Base-by-base conservation (phyloP, 1,139 yeast genomes). In the Pichia sp. region DNA sequence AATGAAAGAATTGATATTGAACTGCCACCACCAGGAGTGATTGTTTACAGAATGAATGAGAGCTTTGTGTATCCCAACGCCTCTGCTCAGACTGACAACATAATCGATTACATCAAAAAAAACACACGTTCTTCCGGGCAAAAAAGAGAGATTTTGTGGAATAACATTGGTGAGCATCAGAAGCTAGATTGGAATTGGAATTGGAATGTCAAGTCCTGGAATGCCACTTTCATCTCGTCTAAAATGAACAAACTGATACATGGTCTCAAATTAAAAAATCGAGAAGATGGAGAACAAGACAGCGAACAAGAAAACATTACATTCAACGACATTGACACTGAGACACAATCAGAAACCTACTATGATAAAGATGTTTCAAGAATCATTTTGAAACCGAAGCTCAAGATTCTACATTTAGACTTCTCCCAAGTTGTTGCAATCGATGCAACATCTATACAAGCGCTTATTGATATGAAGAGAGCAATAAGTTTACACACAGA, bases 21-120 rank as follows among this genome's bases (percentile, higher is more conserved):
- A 38, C 87, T 90, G 2, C 96, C 98, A 23, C 97, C 97, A 40
- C 90, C 92, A 2, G 97, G 97, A 23, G 92, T 90, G 15, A 65
- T 90, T 57, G 96, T 90, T 4, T 90, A 85, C 75, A 80, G 95
- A 64, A 89, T 95, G 47, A 74, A 84, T 34, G 97, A 90, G 65
- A 75, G 90, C 10, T 87, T 88, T 70, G 81, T 87, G 1, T 90
- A 90, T 70, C 84, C 96, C 50, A 90, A 90, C 67, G 79, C 87
- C 51, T 84, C 96, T 0, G 73, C 79, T 59, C 95, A 87, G 69
- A 76, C 81, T 48, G 97, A 90, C 62, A 70, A 71, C 44, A 78
- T 92, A 30, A 74, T 84, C 47, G 95, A 87, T 59, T 84, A 85
- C 64, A 84, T 86, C 45, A 84, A 84, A 67, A 69, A 72, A 43